Conservation (phyloP, 1,284 basidiomycete genomes). For the Leccinum proliferum region DNA sequence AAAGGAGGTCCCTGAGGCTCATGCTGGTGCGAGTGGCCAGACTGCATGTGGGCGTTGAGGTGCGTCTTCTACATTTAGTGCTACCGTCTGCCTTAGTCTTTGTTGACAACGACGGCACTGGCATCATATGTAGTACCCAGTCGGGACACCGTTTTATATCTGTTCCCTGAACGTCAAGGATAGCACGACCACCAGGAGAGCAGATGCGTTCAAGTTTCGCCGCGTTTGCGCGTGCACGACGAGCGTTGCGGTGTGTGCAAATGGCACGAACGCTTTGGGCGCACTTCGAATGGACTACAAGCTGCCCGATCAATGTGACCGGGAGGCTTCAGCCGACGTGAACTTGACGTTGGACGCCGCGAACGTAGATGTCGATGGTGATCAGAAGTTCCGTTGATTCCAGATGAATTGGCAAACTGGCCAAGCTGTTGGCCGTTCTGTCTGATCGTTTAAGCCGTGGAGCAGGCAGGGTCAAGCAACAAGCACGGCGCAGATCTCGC, state of each 20-base stretch:
- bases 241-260: conserved; percentile 81
- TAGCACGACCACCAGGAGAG: conserved; percentile 28
- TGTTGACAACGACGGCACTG: conserved; percentile 58
- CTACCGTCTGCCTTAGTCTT: neutral
- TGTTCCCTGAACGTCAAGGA: conserved; percentile 57
- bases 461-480: conserved; percentile 17
- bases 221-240: conserved; percentile 78
- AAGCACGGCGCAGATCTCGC: conserved; percentile 54
- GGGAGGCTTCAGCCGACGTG: conserved; percentile 62
- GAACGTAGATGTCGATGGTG: conserved; percentile 27
- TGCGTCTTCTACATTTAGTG: conserved; percentile 28
- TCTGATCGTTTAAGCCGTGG: conserved; percentile 8
- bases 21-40: conserved; percentile 27
- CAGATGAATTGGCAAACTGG: conserved; percentile 45
- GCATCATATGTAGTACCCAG: conserved; percentile 84
- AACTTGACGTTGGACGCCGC: conserved; percentile 4
- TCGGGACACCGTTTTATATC: conserved; percentile 89
- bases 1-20: conserved; percentile 22
- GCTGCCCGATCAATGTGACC: conserved; percentile 50
- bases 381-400: conserved; percentile 40
- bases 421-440: conserved; percentile 38
- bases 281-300: conserved; percentile 77
- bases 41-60: conserved; percentile 88
- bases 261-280: conserved; percentile 86
- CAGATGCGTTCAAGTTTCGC: conserved; percentile 77